Conservation (phyloP, 768 basidiomycete species). For the Neoboletus brunneissimus region DNA sequence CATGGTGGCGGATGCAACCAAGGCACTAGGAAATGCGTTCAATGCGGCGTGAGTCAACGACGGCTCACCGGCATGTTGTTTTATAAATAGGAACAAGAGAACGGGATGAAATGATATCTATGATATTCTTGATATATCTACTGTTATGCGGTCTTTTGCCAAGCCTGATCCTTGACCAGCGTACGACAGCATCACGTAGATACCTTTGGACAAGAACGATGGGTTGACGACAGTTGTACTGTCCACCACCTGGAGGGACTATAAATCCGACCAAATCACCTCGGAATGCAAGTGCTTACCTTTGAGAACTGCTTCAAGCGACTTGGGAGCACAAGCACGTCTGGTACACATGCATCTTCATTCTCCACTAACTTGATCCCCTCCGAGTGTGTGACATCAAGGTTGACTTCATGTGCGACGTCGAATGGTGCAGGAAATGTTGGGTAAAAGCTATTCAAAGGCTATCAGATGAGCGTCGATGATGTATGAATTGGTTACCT, state of each 20-base stretch:
- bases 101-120: slow-evolving; percentile 11
- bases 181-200: slow-evolving; percentile 48
- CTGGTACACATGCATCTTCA: slow-evolving; percentile 56
- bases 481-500: slow-evolving; percentile 46
- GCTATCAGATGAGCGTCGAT: not conserved
- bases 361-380: slow-evolving; percentile 38
- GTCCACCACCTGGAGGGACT: slow-evolving; percentile 60
- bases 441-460: slow-evolving; percentile 78
- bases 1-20: slow-evolving; percentile 22
- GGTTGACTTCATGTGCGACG: slow-evolving; percentile 75
- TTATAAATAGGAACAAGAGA: not conserved
- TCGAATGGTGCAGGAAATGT: slow-evolving; percentile 84
- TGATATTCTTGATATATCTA: slow-evolving; percentile 25
- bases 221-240: slow-evolving; percentile 83
- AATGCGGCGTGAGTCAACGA: not conserved
- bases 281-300: slow-evolving; percentile 40
- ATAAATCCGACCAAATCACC: not conserved
- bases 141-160: slow-evolving; percentile 28
- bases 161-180: slow-evolving; percentile 25
- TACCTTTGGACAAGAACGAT: slow-evolving; percentile 64
- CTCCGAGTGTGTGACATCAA: slow-evolving; percentile 80
- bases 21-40: slow-evolving; percentile 20
- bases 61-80: not conserved
- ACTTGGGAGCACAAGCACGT: slow-evolving; percentile 86
- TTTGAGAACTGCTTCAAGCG: slow-evolving; percentile 87